Evolutionary conservation across 2,329 filamentous ascomycete species (phyloP), one percentile per base, ranked within the genome.

Genomic region (Capronia americana): DNA sequence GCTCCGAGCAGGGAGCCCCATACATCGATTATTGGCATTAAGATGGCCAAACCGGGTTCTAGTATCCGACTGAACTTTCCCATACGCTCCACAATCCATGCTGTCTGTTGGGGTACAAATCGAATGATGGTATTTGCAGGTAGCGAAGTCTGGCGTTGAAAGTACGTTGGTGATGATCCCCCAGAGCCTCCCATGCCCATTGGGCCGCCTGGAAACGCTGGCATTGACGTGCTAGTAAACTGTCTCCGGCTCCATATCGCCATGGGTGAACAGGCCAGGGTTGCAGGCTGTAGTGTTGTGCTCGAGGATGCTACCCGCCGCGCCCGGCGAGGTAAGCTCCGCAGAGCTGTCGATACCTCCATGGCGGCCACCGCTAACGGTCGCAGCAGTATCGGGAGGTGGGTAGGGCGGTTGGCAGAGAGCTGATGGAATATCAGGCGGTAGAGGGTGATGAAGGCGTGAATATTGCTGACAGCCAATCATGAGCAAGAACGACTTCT

Each of bases 81-180:
- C 95, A 99, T 99, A 76, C 95, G 93, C 86, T 99, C 95, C 64
- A 99, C 95, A 66, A 99, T 94, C 95, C 95, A 99, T 79, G 95
- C 95, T 74, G 94, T 98, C 83, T 99, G 95, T 81, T 99, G 95
- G n/a, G 95, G 95, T 50, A 99, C 95, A 80, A 98, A 99, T 67
- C 94, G 92, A 74, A 99, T 84, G 69, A 99, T 84, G 3, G 95
- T 99, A 81, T 99, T 99, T 73, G 93, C 92, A 30, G 95, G 95
- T 60, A 97, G 85, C 24, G 84, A 79, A 53, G 82, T 81, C 54
- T 84, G 80, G 76, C 91, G 90, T 54, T 78, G 76, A 79, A 96
- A 96, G 80, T 96, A 96, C n/a, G 90, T 88, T 7, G 89, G 85
- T 41, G 90, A 86, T 3, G 83, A 74, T 62, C 77, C 75, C 62